A percentile compares a stretch with the other conserved stretches of the same genome.
phyloP scores from a whole-genome alignment of 148 eudicot genomes.

The Cornus florida region DNA sequence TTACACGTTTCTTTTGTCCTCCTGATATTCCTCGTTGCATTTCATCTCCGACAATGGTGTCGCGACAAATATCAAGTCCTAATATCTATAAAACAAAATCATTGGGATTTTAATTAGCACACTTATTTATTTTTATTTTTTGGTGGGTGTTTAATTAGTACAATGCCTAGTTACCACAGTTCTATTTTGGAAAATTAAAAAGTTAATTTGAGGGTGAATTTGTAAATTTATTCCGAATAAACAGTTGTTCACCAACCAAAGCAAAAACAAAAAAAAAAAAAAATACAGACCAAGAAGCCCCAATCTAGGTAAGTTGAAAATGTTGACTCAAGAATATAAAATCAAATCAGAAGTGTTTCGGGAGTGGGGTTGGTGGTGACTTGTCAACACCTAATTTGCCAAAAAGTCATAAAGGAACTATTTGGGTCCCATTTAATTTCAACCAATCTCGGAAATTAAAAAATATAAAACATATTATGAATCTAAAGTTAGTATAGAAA shows the following conservation, averaged over 20 bases:
- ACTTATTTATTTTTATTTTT: too few species aligned
- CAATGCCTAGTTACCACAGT: neutral
- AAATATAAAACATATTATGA: too few species aligned
- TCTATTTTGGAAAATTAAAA: neutral
- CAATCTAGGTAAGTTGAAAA: slow-evolving; percentile 1
- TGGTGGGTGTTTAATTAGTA: too few species aligned
- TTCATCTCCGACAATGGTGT: slow-evolving; percentile 92
- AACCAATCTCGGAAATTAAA: too few species aligned
- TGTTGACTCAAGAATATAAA: slow-evolving; percentile 7
- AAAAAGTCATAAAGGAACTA: neutral
- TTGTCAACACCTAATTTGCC: slow-evolving; percentile 16
- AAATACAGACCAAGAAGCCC: neutral
- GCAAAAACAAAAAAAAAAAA: neutral
- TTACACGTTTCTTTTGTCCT: slow-evolving; percentile 91
- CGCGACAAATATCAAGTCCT: slow-evolving; percentile 91
- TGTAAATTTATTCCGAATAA: neutral
- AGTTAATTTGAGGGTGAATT: neutral
- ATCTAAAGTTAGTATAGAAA: too few species aligned
- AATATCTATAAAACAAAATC: slow-evolving; percentile 46
- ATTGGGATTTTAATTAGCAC: neutral
- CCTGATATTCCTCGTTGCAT: slow-evolving; percentile 95
- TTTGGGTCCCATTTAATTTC: neutral
- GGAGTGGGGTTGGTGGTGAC: neutral
- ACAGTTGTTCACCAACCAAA: slow-evolving; percentile 37
- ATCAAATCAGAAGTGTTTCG: neutral